Percentiles rank a stretch among this genome's conserved stretches.
These are phyloP conservation scores for Xylaria palmicola DNA, from an alignment of 495 filamentous ascomycete species.

Conservation along the genomic window DNA sequence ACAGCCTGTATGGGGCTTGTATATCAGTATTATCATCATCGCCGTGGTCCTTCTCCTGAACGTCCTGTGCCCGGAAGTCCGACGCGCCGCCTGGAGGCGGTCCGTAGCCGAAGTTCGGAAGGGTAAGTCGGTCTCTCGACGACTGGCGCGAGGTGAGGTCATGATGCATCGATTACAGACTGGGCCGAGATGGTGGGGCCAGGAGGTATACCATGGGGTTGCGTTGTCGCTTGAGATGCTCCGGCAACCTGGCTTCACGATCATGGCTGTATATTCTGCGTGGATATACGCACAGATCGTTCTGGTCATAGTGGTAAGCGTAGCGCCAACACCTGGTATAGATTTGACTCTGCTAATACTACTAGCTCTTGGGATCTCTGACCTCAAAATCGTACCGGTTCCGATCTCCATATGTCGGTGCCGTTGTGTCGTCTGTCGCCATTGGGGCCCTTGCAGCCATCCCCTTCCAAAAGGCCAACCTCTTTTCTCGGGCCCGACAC, in stretches of 20 bases:
- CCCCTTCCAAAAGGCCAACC: slow-evolving; percentile 67
- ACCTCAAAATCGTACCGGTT: slow-evolving; percentile 63
- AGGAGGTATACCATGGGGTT: slow-evolving; percentile 72
- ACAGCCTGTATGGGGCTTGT: slow-evolving; percentile 70
- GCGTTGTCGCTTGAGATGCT: slow-evolving; percentile 65
- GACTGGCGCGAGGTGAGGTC: slow-evolving; percentile 68
- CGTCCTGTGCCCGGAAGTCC: slow-evolving; percentile 62
- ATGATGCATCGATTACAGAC: slow-evolving; percentile 69
- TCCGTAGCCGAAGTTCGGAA: slow-evolving; percentile 62
- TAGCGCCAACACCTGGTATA: slow-evolving; percentile 33
- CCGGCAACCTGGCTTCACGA: slow-evolving; percentile 64
- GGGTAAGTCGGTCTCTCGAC: slow-evolving; percentile 51
- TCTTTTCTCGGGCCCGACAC: slow-evolving; percentile 62
- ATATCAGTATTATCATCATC: slow-evolving; percentile 63
- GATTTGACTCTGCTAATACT: slow-evolving; percentile 24
- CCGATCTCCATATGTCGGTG: slow-evolving; percentile 60
- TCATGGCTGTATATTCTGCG: slow-evolving; percentile 69
- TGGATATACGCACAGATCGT: slow-evolving; percentile 77
- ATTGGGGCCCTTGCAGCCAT: slow-evolving; percentile 66
- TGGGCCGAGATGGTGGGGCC: slow-evolving; percentile 69
- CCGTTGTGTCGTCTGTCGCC: slow-evolving; percentile 60
- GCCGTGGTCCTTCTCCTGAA: slow-evolving; percentile 62
- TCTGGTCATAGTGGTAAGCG: slow-evolving; percentile 56
- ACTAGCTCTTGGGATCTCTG: slow-evolving; percentile 61
- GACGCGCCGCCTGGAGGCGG: slow-evolving; percentile 61